These are phyloP conservation scores for Rhynchospora breviuscula DNA, from an alignment of 176 grass and related monocot species.

Conservation along the genomic window DNA sequence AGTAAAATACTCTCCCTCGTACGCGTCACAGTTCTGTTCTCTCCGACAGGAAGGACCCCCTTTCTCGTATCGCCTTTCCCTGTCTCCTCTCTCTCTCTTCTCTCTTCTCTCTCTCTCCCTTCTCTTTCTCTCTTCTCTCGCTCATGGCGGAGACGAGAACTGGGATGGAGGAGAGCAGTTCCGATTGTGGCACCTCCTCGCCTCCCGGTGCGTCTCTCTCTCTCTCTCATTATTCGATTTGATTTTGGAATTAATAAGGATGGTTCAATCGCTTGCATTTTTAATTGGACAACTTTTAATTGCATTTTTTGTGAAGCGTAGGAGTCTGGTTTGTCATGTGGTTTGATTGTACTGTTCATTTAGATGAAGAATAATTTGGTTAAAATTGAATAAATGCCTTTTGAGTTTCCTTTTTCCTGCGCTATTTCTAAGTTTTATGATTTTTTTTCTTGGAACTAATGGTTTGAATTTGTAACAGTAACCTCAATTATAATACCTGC, in stretches of 20 bases:
- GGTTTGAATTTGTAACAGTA: neutral
- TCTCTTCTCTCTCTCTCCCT: neutral
- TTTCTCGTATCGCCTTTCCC: conserved; percentile 14
- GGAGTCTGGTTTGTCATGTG: neutral
- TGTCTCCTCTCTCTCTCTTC: neutral
- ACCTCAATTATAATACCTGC: neutral
- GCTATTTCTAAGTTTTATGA: neutral
- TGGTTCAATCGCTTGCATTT: neutral
- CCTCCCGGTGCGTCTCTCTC: conserved; percentile 22
- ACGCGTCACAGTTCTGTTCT: neutral
- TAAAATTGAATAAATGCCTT: neutral
- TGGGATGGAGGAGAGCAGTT: conserved; percentile 17
- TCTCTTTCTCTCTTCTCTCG: neutral
- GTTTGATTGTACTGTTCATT: neutral
- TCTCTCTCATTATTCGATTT: neutral
- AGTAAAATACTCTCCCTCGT: neutral
- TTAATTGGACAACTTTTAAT: neutral
- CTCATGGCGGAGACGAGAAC: conserved; percentile 33
- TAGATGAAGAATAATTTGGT: neutral
- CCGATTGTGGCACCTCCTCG: conserved; percentile 21
- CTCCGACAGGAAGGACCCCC: neutral
- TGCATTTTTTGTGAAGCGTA: neutral
- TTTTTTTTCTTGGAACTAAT: neutral
- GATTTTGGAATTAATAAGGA: neutral
- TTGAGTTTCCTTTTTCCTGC: neutral